Evolutionary conservation across 2,329 filamentous ascomycete species (phyloP).

Genomic region (Trichoderma sp.): DNA sequence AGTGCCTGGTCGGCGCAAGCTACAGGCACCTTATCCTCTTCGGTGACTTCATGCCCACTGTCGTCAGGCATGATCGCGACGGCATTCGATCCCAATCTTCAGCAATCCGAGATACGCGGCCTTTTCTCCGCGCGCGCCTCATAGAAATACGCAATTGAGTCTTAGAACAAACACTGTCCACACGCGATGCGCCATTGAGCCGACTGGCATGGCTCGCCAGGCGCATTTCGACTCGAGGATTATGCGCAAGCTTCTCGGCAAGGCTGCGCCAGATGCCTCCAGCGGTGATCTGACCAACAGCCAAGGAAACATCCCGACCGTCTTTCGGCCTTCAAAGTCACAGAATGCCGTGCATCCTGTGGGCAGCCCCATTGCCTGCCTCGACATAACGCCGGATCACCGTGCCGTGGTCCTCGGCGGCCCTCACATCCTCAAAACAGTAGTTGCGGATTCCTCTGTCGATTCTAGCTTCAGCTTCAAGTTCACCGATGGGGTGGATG

Average conservation of each 20-base stretch:
- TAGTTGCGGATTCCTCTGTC: conserved; percentile 49
- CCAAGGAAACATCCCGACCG: conserved; percentile 33
- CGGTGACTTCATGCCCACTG: conserved; percentile 2
- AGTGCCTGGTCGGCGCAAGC: neutral
- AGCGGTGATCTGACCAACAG: conserved; percentile 48
- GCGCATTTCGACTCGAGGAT: conserved; percentile 45
- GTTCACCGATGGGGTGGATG: conserved; percentile 56
- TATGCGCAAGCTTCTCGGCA: conserved; percentile 60
- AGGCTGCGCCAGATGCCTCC: conserved; percentile 46
- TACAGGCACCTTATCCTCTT: neutral
- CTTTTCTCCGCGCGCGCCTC: neutral
- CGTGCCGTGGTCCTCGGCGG: conserved; percentile 56
- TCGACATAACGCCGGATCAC: conserved; percentile 58
- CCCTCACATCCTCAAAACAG: conserved; percentile 58
- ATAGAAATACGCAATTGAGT: neutral
- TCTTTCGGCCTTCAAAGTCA: conserved; percentile 52
- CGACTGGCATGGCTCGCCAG: conserved; percentile 34
- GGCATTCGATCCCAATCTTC: neutral
- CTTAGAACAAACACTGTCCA: neutral
- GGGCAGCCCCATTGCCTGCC: conserved; percentile 52
- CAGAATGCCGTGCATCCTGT: conserved; percentile 55
- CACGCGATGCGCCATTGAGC: conserved; percentile 16
- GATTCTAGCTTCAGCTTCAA: conserved; percentile 35
- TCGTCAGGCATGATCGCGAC: conserved; percentile 2
- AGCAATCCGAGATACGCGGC: neutral